phyloP scores from a whole-genome alignment of 176 grass and related monocot genomes.

The Phoenix dactylifera region DNA sequence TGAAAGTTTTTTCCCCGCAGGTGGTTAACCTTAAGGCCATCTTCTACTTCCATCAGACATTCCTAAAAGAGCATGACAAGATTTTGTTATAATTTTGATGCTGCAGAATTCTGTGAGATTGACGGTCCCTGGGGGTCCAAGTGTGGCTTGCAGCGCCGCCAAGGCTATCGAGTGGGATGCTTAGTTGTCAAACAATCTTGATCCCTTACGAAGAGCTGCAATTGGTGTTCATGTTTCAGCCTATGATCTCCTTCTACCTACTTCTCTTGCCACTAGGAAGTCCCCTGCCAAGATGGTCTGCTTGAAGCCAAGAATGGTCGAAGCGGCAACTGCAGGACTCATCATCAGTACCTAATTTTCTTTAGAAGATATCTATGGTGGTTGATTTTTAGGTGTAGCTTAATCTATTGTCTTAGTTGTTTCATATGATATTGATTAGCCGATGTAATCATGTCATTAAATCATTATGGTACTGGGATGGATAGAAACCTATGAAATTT shows the following conservation, averaged over 20 bases:
- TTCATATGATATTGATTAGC: too few species aligned
- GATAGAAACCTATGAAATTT: too few species aligned
- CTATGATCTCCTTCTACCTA: slow-evolving; percentile 17
- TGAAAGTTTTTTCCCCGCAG: slow-evolving; percentile 90
- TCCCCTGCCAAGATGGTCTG: slow-evolving; percentile 12
- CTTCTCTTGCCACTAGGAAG: slow-evolving; percentile 14
- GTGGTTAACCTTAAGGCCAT: slow-evolving; percentile 16
- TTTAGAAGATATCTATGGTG: too few species aligned
- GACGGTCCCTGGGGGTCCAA: slow-evolving; percentile 73
- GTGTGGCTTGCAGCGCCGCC: slow-evolving; percentile 89
- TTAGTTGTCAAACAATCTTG: slow-evolving; percentile 67
- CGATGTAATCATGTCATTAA: too few species aligned
- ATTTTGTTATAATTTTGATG: slow-evolving; percentile 1
- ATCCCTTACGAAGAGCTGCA: slow-evolving; percentile 62
- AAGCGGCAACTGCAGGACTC: slow-evolving; percentile 24
- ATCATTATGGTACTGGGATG: too few species aligned
- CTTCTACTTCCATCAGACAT: neutral
- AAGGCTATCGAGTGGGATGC: slow-evolving; percentile 88
- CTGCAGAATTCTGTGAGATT: slow-evolving; percentile 72
- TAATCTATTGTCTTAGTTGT: too few species aligned
- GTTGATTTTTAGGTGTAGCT: too few species aligned
- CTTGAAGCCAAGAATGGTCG: slow-evolving; percentile 31
- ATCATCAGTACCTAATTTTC: slow-evolving; percentile 8
- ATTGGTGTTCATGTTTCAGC: slow-evolving; percentile 65
- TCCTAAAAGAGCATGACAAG: too few species aligned